These are phyloP conservation scores for Fusarium drepaniforme DNA, from an alignment of 2,329 filamentous ascomycete species.

Conservation along the genomic window DNA sequence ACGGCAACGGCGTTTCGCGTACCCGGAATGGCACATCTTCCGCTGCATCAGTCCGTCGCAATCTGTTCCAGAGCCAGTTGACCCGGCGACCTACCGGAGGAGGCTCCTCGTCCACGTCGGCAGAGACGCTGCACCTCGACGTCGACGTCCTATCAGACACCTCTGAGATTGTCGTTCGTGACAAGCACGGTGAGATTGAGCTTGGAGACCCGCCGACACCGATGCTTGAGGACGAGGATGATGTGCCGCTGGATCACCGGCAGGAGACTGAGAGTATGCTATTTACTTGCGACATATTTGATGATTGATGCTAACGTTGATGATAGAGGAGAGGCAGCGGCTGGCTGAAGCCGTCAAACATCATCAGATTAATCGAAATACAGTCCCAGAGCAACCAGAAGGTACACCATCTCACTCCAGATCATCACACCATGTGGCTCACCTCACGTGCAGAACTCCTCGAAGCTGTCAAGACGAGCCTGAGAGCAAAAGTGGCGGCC, in stretches of 20 bases:
- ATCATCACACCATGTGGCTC: neutral
- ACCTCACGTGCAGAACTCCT: conserved; percentile 69
- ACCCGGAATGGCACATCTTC: conserved; percentile 36
- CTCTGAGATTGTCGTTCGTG: conserved; percentile 72
- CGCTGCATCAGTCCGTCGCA: conserved; percentile 49
- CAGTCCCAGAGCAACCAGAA: conserved; percentile 72
- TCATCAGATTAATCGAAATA: conserved; percentile 67
- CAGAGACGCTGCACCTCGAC: conserved; percentile 63
- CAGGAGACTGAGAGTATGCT: conserved; percentile 67
- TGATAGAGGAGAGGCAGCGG: conserved; percentile 68
- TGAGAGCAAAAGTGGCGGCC: conserved; percentile 78
- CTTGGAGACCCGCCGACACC: conserved; percentile 68
- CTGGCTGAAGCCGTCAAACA: conserved; percentile 72
- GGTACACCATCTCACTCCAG: conserved; percentile 57
- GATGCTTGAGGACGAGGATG: conserved; percentile 65
- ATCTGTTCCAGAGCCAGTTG: conserved; percentile 71
- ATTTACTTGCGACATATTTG: neutral
- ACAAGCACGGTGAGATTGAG: conserved; percentile 73
- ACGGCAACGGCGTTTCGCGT: conserved; percentile 30
- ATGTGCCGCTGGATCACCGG: conserved; percentile 67
- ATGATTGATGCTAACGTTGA: conserved; percentile 9
- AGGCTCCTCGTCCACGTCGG: conserved; percentile 51
- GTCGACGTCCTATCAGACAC: conserved; percentile 58
- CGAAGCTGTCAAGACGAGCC: conserved; percentile 75
- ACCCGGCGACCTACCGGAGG: conserved; percentile 66